These are phyloP conservation scores for Fusarium sp. DNA, from an alignment of 2,329 filamentous ascomycete genomes.

Conservation along the genomic window DNA sequence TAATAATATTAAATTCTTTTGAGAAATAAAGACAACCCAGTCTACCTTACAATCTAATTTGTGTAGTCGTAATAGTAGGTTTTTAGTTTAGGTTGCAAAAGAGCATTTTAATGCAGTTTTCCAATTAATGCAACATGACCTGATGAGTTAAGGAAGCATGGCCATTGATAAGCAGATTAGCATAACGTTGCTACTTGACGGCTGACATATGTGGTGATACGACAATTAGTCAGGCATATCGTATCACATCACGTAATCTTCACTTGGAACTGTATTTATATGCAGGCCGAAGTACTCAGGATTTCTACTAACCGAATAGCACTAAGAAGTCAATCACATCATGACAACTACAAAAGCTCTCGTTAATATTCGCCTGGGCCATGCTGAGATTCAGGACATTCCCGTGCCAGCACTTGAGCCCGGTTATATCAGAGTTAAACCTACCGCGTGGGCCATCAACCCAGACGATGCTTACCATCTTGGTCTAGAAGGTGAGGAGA, in stretches of 20 bases:
- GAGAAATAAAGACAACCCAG: fast-evolving
- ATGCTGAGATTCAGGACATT: not conserved
- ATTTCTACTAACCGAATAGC: too few relatives aligned
- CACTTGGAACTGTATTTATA: not conserved
- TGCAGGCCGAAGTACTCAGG: fast-evolving
- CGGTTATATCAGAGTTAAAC: not conserved
- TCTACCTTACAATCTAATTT: fast-evolving
- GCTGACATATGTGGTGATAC: not conserved
- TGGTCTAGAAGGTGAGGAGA: not conserved
- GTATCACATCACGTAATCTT: not conserved
- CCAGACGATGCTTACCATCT: constrained; percentile 6
- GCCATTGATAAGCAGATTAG: not conserved
- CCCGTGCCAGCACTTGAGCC: not conserved
- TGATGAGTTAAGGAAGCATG: fast-evolving
- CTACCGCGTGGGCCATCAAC: constrained; percentile 1
- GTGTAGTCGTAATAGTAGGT: too few relatives aligned
- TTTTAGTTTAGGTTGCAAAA: too few relatives aligned
- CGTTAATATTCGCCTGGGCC: not conserved
- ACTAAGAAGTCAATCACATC: too few relatives aligned
- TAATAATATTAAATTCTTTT: too few relatives aligned
- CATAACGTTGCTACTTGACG: not conserved
- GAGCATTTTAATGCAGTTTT: fast-evolving
- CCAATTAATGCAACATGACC: fast-evolving
- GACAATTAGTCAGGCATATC: not conserved
- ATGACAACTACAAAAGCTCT: not conserved